Conservation (phyloP, 1,284 basidiomycete genomes). For the Cutaneotrichosporon mucoides region DNA sequence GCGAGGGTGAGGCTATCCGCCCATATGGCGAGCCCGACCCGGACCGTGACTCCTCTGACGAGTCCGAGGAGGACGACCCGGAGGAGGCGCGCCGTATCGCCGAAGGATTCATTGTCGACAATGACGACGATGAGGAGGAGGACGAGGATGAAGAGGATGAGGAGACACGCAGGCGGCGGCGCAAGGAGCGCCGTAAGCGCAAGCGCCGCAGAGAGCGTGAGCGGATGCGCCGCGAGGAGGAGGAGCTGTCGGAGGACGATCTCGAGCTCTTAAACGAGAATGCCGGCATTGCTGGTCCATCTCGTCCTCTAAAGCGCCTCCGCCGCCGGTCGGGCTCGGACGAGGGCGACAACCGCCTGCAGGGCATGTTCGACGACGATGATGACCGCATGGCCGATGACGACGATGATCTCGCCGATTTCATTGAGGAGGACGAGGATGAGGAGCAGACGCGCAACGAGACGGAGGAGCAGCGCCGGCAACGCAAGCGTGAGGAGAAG, state of each 20-base stretch:
- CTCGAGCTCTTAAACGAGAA: slow-evolving; percentile 93
- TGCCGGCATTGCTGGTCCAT: slow-evolving; percentile 61
- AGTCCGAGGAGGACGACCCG: slow-evolving; percentile 48
- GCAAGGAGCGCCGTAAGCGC: slow-evolving; percentile 38
- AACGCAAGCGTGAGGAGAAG: slow-evolving; percentile 68
- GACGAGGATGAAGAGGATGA: slow-evolving; percentile 27
- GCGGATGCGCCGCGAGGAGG: slow-evolving; percentile 37
- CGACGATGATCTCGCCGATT: slow-evolving; percentile 64
- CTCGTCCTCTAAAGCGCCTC: slow-evolving; percentile 37
- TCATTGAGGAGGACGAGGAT: slow-evolving; percentile 82
- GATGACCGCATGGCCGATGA: slow-evolving; percentile 47
- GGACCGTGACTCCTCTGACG: slow-evolving; percentile 48
- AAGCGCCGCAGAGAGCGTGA: slow-evolving; percentile 33
- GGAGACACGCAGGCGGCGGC: slow-evolving; percentile 28
- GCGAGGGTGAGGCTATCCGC: slow-evolving; percentile 48
- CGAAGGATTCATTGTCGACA: slow-evolving; percentile 49
- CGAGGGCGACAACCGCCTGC: slow-evolving; percentile 44
- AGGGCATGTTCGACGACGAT: slow-evolving; percentile 47
- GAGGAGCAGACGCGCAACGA: slow-evolving; percentile 57
- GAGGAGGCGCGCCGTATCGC: slow-evolving; percentile 46
- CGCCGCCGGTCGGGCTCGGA: slow-evolving; percentile 49
- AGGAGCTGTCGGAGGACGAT: slow-evolving; percentile 75
- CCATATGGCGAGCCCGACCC: slow-evolving; percentile 40
- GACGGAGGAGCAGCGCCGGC: slow-evolving; percentile 67
- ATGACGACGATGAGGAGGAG: slow-evolving; percentile 47